These are phyloP conservation scores for Leccinum longicurvipes DNA, from an alignment of 768 basidiomycete genomes.

Conservation along the genomic window DNA sequence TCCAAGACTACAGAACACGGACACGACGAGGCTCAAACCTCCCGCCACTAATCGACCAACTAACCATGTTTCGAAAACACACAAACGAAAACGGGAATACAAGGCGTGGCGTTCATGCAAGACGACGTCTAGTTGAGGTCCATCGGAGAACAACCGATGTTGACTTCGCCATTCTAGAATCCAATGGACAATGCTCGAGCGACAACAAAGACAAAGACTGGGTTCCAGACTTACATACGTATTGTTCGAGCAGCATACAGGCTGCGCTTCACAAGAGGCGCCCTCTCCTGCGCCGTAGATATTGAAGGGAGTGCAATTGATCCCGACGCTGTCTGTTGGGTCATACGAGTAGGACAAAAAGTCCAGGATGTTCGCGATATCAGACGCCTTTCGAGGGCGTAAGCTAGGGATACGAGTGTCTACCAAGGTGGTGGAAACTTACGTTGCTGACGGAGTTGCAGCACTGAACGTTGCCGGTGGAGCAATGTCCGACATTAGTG, in stretches of 20 bases:
- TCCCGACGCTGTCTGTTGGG: conserved; percentile 19
- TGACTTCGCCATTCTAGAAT: conserved; percentile 16
- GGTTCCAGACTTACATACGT: conserved; percentile 15
- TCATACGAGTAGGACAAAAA: conserved; percentile 9
- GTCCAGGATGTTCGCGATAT: conserved; percentile 5
- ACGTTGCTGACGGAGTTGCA: conserved; percentile 22
- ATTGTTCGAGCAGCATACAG: conserved; percentile 24
- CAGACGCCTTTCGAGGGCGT: conserved; percentile 8
- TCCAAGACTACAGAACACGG: neutral
- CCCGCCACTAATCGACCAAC: neutral
- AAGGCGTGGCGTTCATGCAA: neutral
- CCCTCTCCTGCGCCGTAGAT: conserved; percentile 17
- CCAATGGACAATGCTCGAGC: neutral
- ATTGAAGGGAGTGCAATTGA: conserved; percentile 24
- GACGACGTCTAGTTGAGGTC: conserved; percentile 18
- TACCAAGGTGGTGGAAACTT: conserved; percentile 1
- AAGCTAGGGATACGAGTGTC: neutral
- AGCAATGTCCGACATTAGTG: conserved; percentile 6
- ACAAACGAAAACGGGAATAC: neutral
- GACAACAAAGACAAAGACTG: neutral
- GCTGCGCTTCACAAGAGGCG: conserved; percentile 22
- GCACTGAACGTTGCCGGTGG: conserved; percentile 19
- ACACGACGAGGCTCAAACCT: neutral
- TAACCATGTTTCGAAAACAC: conserved; percentile 5
- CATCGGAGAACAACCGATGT: conserved; percentile 25